Base-by-base conservation (phyloP, 495 filamentous ascomycete genomes). In the Hypomontagnella submonticulosa region DNA sequence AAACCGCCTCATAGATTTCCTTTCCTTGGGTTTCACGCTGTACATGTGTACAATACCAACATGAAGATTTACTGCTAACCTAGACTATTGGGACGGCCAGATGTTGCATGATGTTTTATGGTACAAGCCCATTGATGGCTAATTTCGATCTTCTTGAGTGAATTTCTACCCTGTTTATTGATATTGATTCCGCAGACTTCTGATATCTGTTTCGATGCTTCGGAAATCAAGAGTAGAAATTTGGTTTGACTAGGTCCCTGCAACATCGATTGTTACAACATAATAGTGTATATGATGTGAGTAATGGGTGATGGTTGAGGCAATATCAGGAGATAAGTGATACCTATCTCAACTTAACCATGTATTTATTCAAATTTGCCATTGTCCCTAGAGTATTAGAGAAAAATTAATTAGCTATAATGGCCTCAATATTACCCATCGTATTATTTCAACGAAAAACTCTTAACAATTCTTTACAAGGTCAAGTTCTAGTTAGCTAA, bases 11-110 rank as follows among this genome's bases (percentile, higher is more conserved):
- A 78, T 79, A 79, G 77, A 79, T 81, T 74, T 72, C 66, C 66
- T 81, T 74, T 72, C 66, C 66, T 76, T 73, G 63, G 63, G 68
- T 73, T 73, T 66, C 69, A 62, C 66, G 67, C 67, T 79, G 74
- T 79, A 78, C 70, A 79, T 76, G 69, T 77, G 76, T 77, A 77
- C 71, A 74, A 73, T 79, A 78, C 48, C 32, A 27, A 50, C 30
- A n/a, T 27, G 23, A 57, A 65, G 48, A 62, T 34, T 68, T 69
- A 56, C 23, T 57, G 37, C 55, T 65, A 50, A 56, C 61, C 23
- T 57, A 63, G 61, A 60, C 37, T 40, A 50, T 34, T 42, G 42
- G 49, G 38, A 56, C 10, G 54, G 34, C 32, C 60, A 36, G 41
- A 57, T 57, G 40, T 52, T 20, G 37, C 53, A 67, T 62, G 52